Evolutionary conservation across 192 early-diverging fungal species (phyloP).

Genomic region (Coemansia sp.): DNA sequence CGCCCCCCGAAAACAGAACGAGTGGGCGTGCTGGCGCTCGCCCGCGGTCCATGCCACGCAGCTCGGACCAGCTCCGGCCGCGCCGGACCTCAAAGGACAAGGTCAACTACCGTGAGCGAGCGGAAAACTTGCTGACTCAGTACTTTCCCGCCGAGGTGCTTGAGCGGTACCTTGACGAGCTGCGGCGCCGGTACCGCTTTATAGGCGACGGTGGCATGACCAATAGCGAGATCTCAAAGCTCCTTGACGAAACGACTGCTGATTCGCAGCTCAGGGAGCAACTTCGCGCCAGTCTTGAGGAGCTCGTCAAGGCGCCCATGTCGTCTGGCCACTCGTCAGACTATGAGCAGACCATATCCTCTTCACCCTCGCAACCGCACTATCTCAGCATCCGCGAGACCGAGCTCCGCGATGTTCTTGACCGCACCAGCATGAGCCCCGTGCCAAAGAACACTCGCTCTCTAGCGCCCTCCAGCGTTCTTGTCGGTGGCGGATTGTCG

Average conservation of each 20-base stretch:
- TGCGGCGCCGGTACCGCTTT: conserved; percentile 45
- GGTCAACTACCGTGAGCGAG: conserved; percentile 45
- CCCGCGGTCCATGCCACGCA: conserved; percentile 14
- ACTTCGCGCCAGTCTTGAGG: conserved; percentile 46
- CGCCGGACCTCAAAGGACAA: conserved; percentile 31
- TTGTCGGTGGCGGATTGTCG: conserved; percentile 45
- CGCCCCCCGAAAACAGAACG: conserved; percentile 30
- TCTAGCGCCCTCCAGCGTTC: conserved; percentile 8
- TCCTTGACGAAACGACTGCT: conserved; percentile 28
- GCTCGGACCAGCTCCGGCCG: conserved; percentile 21
- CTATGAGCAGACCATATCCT: conserved; percentile 24
- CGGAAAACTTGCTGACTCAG: conserved; percentile 43
- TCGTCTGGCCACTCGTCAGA: conserved; percentile 23
- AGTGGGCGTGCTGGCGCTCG: conserved; percentile 9
- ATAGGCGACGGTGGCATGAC: conserved; percentile 48
- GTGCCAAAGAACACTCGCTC: conserved; percentile 31
- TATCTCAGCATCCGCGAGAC: conserved; percentile 47
- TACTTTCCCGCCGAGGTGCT: conserved; percentile 42
- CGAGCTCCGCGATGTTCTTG: conserved; percentile 43
- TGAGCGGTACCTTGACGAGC: conserved; percentile 44
- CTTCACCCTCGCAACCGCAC: conserved; percentile 24
- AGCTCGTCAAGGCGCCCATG: conserved; percentile 18
- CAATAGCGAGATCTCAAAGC: conserved; percentile 32
- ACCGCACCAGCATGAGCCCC: conserved; percentile 43
- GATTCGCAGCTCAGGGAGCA: conserved; percentile 43